Conservation (phyloP, 139 green algal genomes). For the Coelastrella sp. region DNA sequence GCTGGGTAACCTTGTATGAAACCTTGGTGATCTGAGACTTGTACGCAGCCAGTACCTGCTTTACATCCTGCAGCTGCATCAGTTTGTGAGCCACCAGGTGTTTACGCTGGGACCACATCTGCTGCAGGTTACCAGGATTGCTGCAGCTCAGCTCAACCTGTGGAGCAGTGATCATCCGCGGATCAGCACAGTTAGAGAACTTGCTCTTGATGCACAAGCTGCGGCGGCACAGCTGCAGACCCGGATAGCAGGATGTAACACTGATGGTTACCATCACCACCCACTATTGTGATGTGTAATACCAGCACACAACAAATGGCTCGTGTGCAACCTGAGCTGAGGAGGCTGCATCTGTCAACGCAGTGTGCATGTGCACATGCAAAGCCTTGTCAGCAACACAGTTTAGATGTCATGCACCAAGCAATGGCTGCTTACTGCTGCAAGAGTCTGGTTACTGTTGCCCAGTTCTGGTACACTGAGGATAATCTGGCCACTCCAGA, state of each 20-base stretch:
- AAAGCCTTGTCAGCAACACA: too few species aligned
- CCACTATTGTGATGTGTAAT: too few species aligned
- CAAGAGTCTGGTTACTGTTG: neutral
- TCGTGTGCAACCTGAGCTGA: too few species aligned
- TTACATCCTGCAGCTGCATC: neutral
- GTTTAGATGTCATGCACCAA: neutral
- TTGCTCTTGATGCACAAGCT: too few species aligned
- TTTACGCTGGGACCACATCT: neutral
- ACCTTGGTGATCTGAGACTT: conserved; percentile 11
- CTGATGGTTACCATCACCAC: too few species aligned
- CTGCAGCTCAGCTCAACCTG: conserved; percentile 43
- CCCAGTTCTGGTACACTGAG: conserved; percentile 3
- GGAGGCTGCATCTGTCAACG: too few species aligned
- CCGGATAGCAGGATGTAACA: too few species aligned
- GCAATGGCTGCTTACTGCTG: neutral
- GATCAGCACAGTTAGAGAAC: too few species aligned
- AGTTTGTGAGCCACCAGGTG: conserved; percentile 1
- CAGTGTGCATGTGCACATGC: too few species aligned
- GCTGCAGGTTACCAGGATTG: neutral
- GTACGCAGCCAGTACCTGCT: neutral
- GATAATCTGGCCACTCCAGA: neutral
- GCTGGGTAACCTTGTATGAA: conserved; percentile 12
- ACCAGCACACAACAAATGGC: too few species aligned
- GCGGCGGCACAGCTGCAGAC: neutral
- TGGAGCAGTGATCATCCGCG: neutral